A percentile compares a stretch with the other conserved stretches of the same genome.
These are phyloP conservation scores for Microstegium vimineum DNA, from an alignment of 176 grass and related monocot genomes.

Conservation along the genomic window DNA sequence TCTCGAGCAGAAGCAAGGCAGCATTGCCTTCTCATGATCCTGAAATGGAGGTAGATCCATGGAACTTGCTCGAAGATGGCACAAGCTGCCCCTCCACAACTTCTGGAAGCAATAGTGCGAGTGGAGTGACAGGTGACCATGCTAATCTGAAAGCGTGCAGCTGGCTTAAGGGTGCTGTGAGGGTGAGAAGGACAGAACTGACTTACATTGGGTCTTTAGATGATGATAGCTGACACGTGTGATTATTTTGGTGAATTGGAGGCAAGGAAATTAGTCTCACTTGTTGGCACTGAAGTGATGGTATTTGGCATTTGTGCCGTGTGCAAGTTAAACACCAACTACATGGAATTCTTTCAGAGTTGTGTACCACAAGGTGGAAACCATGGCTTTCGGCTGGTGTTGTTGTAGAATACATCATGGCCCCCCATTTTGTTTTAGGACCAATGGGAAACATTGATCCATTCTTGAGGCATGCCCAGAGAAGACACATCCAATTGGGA, in stretches of 20 bases:
- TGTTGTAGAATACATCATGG: conserved; percentile 1
- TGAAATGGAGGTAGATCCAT: conserved; percentile 89
- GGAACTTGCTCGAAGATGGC: conserved; percentile 90
- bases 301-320: neutral
- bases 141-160: conserved; percentile 77
- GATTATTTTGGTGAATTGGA: neutral
- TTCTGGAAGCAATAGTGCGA: conserved; percentile 41
- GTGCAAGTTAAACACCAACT: neutral
- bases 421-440: conserved; percentile 27
- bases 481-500: too few species aligned
- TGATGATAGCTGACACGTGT: conserved; percentile 75
- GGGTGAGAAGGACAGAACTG: conserved; percentile 83
- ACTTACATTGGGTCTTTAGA: conserved; percentile 94
- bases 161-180: conserved; percentile 96
- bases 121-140: conserved; percentile 49
- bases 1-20: conserved; percentile 61
- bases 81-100: conserved; percentile 56
- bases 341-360: conserved; percentile 13
- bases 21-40: conserved; percentile 46
- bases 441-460: conserved; percentile 27
- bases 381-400: neutral
- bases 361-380: neutral
- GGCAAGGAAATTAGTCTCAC: neutral
- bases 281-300: neutral
- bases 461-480: neutral